These are phyloP conservation scores for Jatropha curcas DNA, from an alignment of 345 rosid genomes.

Conservation along the genomic window DNA sequence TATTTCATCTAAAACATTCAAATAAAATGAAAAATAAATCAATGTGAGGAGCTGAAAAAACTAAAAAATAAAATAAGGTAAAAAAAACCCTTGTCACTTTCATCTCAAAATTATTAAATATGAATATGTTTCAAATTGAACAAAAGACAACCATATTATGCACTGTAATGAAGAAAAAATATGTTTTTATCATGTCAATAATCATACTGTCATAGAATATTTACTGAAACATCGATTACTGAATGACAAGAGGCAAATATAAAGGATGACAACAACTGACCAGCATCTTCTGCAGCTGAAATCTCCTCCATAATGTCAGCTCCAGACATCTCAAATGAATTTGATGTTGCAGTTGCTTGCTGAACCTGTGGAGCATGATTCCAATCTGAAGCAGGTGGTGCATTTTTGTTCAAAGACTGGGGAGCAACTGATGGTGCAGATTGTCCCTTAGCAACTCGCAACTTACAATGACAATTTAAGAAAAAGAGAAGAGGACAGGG, in stretches of 20 bases:
- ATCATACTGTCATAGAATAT: background rate
- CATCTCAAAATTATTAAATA: background rate
- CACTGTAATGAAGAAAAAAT: background rate
- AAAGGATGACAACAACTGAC: constrained; percentile 24
- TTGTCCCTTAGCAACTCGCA: constrained; percentile 60
- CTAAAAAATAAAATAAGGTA: background rate
- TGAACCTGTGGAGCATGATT: constrained; percentile 40
- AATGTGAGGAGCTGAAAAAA: background rate
- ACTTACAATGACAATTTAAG: constrained; percentile 27
- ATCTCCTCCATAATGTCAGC: constrained; percentile 45
- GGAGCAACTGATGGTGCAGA: constrained; percentile 36
- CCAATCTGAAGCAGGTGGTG: constrained; percentile 43
- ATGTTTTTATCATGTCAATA: background rate
- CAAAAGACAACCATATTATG: background rate
- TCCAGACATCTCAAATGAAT: constrained; percentile 42
- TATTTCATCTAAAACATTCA: constrained; percentile 48
- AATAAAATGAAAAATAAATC: background rate
- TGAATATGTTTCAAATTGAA: background rate
- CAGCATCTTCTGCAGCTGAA: constrained; percentile 45
- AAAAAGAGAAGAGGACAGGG: constrained; percentile 1
- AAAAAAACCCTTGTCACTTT: background rate
- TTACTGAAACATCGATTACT: background rate
- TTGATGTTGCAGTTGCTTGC: constrained; percentile 31
- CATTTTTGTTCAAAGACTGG: constrained; percentile 39
- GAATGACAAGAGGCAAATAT: background rate